Conservation (phyloP, 2,329 filamentous ascomycete genomes). For the Penicillium sp. region DNA sequence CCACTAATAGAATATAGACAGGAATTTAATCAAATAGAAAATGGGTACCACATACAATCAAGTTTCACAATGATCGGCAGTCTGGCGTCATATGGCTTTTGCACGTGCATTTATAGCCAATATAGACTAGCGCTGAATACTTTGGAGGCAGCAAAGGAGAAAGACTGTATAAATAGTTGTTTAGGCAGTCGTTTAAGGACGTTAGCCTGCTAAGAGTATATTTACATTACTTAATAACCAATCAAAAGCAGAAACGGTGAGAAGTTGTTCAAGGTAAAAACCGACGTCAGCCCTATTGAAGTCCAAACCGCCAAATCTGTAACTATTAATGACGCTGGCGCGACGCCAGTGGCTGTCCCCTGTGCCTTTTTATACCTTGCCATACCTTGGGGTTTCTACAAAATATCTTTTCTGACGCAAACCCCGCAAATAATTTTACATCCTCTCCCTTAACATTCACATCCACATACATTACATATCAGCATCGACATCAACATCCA, state of each 20-base stretch:
- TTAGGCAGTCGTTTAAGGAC: not conserved
- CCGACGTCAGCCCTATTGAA: constrained; percentile 9
- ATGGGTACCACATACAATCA: too few species aligned
- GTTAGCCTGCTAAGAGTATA: not conserved
- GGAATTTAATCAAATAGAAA: too few species aligned
- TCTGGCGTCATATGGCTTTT: not conserved
- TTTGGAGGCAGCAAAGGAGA: not conserved
- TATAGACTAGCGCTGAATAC: not conserved
- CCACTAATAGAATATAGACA: too few species aligned
- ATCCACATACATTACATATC: not conserved
- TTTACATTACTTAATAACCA: not conserved
- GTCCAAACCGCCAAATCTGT: not conserved
- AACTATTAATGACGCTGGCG: constrained; percentile 18
- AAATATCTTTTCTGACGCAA: not conserved
- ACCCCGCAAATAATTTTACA: not conserved
- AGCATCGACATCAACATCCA: not conserved
- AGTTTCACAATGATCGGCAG: constrained; percentile 3
- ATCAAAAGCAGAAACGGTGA: not conserved
- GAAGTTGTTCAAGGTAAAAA: not conserved
- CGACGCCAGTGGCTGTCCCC: constrained; percentile 22
- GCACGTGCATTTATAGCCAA: not conserved
- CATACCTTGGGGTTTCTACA: not conserved
- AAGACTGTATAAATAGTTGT: not conserved
- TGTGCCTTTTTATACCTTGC: not conserved
- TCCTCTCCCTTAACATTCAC: not conserved